These are phyloP conservation scores for Protea cynaroides DNA, from an alignment of 164 flowering plant genomes.

Conservation along the genomic window DNA sequence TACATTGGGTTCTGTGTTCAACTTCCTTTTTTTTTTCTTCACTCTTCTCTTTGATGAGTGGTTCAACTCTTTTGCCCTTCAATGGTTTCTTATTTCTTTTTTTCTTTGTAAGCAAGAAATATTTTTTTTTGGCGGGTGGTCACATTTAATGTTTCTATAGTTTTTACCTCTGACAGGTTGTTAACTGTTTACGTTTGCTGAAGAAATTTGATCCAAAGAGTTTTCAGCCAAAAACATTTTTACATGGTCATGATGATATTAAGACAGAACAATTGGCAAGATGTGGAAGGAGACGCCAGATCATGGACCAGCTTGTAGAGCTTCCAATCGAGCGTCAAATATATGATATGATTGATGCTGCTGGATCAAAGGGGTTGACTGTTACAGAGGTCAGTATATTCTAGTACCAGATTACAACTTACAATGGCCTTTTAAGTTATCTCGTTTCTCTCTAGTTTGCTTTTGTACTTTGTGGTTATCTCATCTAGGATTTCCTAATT, in stretches of 20 bases:
- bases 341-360: slow-evolving; percentile 75
- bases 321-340: slow-evolving; percentile 83
- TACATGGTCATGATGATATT: slow-evolving; percentile 30
- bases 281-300: slow-evolving; percentile 40
- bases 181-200: slow-evolving; percentile 54
- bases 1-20: no score
- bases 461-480: no score
- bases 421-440: no score
- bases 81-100: not conserved
- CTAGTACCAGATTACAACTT: not conserved
- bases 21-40: no score
- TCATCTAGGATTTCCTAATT: no score
- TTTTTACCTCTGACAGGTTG: slow-evolving; percentile 41
- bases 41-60: no score
- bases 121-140: not conserved
- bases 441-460: no score
- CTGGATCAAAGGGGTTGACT: slow-evolving; percentile 64
- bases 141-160: not conserved
- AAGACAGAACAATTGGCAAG: slow-evolving; percentile 30
- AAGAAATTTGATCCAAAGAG: slow-evolving; percentile 43
- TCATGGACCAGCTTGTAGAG: slow-evolving; percentile 69
- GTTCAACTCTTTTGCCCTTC: no score
- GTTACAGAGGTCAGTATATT: slow-evolving; percentile 41
- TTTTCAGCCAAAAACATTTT: slow-evolving; percentile 38
- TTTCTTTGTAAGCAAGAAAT: not conserved